Percentiles rank a stretch among this genome's conserved stretches.
Evolutionary conservation across 2,329 filamentous ascomycete genomes (phyloP).

Genomic region (Thielaviopsis ethacetica): DNA sequence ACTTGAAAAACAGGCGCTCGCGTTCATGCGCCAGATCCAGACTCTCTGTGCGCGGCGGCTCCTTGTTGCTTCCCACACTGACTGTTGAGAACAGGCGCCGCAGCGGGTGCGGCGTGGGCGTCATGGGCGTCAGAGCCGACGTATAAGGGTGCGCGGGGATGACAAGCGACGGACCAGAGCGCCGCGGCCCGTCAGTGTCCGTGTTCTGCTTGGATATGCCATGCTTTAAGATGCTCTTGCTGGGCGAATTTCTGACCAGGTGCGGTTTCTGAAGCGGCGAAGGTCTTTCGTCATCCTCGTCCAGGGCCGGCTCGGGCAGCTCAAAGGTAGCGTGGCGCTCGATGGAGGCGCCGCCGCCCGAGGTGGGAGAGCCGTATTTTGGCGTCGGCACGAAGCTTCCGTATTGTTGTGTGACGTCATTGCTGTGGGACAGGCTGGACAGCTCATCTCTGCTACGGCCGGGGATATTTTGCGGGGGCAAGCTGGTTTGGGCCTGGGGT

Average conservation of each 20-base stretch:
- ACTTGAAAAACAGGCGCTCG: conserved; percentile 74
- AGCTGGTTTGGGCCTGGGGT: neutral
- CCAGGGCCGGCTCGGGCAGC: conserved; percentile 37
- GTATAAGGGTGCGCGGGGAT: neutral
- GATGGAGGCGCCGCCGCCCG: conserved; percentile 8
- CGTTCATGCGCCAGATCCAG: conserved; percentile 50
- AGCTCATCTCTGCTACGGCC: neutral
- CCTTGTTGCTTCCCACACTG: conserved; percentile 9
- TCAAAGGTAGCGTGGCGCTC: conserved; percentile 23
- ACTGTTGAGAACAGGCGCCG: conserved; percentile 22
- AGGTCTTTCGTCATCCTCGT: conserved; percentile 12
- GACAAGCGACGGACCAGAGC: neutral
- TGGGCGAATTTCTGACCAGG: neutral
- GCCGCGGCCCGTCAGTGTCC: neutral
- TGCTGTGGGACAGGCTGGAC: neutral
- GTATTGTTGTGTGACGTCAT: neutral
- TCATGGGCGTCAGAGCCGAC: conserved; percentile 9
- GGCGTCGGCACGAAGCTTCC: neutral
- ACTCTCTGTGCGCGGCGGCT: conserved; percentile 23
- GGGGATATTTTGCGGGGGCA: neutral
- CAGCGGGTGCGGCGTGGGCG: conserved; percentile 17
- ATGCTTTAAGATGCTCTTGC: conserved; percentile 4
- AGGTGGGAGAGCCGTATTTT: neutral
- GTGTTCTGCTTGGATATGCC: neutral
- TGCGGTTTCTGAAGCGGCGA: conserved; percentile 4